Evolutionary conservation across 2,329 filamentous ascomycete species (phyloP), one percentile per base, ranked within the genome.

Genomic region (Epichloe glyceriae): DNA sequence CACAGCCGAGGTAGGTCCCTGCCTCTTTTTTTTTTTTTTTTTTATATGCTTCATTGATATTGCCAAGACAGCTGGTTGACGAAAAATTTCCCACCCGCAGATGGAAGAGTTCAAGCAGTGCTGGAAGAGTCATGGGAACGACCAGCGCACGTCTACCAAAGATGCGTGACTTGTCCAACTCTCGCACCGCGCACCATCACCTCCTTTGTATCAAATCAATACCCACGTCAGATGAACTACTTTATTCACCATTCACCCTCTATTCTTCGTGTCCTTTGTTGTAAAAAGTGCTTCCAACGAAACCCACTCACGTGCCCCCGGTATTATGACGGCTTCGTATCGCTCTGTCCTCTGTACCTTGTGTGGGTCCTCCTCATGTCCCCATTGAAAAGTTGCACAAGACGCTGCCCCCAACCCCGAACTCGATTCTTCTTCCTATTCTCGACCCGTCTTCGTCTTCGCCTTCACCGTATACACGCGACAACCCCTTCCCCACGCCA

Each of bases 61-160:
- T 22, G 20, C 20, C 20, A 11, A 30, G 10, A 4, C 30, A 11
- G 30, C 30, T 30, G 30, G 26, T 30, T 30, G 30, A 30, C 30
- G 8, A 30, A 10, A 0, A 30, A 10, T 30, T 30, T 30, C 30
- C 30, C 7, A 50, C 35, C 46, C 41, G 6, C 46, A 97, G 91
- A 94, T 97, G 86, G 85, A 93, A 63, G 75, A 78, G 2, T 97
- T 97, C 65, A 83, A 82, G 61, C 78, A 85, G 60, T 97, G 91
- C 68, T 97, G 91, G 91, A 95, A 94, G 70, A 76, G 75, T 56
- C 83, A 94, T 60, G 83, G 88, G 46, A 97, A 97, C 66, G 83
- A 95, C 60, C 72, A 85, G 65, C 80, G 93, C 61, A 96, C 90
- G 0, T 76, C 76, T 50, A 83, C 78, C 41, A 91, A 88, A 63